phyloP scores from a whole-genome alignment of 2,329 filamentous ascomycete species.

The Apiospora malaysiana region DNA sequence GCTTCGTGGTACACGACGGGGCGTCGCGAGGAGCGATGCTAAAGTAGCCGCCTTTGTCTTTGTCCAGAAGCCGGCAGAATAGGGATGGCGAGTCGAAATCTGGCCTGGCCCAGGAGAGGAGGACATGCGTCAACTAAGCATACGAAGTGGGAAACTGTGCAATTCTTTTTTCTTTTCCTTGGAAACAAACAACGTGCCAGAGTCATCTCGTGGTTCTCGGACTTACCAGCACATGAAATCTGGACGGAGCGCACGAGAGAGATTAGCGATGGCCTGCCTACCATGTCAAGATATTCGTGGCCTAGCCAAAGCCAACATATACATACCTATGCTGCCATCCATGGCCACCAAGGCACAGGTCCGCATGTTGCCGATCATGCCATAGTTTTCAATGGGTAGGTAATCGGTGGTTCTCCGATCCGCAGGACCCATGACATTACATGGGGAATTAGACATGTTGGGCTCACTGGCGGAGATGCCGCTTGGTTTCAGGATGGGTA shows the following conservation, averaged over 20 bases:
- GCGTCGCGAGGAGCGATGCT: slow-evolving; percentile 63
- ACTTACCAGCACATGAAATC: slow-evolving; percentile 79
- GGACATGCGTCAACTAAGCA: background rate
- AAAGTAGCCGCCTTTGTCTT: slow-evolving; percentile 76
- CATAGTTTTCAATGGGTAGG: slow-evolving; percentile 76
- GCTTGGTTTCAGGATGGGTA: background rate
- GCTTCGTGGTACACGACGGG: slow-evolving; percentile 70
- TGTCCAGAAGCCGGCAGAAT: slow-evolving; percentile 77
- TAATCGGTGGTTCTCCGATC: slow-evolving; percentile 48
- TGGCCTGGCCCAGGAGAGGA: slow-evolving; percentile 56
- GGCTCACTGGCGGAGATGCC: background rate
- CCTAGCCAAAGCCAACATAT: slow-evolving; percentile 26
- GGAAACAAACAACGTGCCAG: background rate
- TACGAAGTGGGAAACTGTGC: background rate
- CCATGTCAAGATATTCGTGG: background rate
- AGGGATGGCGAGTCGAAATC: slow-evolving; percentile 80
- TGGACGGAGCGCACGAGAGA: slow-evolving; percentile 19
- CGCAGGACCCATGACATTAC: slow-evolving; percentile 33
- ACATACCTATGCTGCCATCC: slow-evolving; percentile 64
- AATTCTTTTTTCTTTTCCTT: background rate
- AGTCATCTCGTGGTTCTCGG: background rate
- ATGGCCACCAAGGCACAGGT: slow-evolving; percentile 78
- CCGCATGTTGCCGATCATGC: slow-evolving; percentile 81
- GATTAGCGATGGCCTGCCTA: background rate
- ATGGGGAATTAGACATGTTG: slow-evolving; percentile 21